Evolutionary conservation across 805 yeast genomes (phyloP).

Genomic region (Suhomyces kilbournensis): DNA sequence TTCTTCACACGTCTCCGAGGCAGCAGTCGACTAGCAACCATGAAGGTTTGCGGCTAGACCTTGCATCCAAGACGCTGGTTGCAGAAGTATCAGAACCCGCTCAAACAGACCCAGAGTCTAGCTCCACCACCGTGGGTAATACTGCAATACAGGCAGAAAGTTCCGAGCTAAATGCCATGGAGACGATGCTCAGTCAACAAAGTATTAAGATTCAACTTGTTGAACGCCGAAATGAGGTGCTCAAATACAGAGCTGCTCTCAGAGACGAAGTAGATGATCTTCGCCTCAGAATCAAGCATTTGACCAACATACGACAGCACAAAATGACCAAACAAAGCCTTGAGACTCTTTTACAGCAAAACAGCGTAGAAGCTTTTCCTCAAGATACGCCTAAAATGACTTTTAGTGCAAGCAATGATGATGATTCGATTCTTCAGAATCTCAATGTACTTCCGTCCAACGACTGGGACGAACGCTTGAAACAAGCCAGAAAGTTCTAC

Average conservation of each 20-base stretch:
- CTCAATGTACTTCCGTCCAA: slow-evolving; percentile 35
- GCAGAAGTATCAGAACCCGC: neutral
- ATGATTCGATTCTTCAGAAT: slow-evolving; percentile 18
- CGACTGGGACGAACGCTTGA: slow-evolving; percentile 22
- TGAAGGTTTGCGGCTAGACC: slow-evolving; percentile 8
- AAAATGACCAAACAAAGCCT: slow-evolving; percentile 13
- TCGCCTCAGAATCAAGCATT: slow-evolving; percentile 9
- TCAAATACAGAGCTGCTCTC: slow-evolving; percentile 17
- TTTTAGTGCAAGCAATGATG: slow-evolving; percentile 12
- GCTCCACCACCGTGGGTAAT: neutral
- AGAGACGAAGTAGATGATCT: slow-evolving; percentile 15
- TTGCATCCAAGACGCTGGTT: slow-evolving; percentile 6
- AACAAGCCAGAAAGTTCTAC: slow-evolving; percentile 21
- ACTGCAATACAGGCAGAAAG: neutral
- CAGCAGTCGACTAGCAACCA: slow-evolving; percentile 1
- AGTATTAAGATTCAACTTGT: slow-evolving; percentile 14
- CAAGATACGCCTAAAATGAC: neutral
- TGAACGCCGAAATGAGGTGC: slow-evolving; percentile 14
- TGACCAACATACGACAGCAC: slow-evolving; percentile 12
- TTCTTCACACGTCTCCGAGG: slow-evolving; percentile 23
- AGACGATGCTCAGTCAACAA: slow-evolving; percentile 12
- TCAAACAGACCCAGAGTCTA: neutral
- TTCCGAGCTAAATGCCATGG: slow-evolving; percentile 4
- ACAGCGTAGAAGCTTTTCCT: slow-evolving; percentile 10
- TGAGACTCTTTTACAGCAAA: slow-evolving; percentile 19